Percentiles rank a stretch among this genome's conserved stretches.
These are phyloP conservation scores for Phytophthora ohioensis DNA, from an alignment of 352 stramenopile species.

Conservation along the genomic window DNA sequence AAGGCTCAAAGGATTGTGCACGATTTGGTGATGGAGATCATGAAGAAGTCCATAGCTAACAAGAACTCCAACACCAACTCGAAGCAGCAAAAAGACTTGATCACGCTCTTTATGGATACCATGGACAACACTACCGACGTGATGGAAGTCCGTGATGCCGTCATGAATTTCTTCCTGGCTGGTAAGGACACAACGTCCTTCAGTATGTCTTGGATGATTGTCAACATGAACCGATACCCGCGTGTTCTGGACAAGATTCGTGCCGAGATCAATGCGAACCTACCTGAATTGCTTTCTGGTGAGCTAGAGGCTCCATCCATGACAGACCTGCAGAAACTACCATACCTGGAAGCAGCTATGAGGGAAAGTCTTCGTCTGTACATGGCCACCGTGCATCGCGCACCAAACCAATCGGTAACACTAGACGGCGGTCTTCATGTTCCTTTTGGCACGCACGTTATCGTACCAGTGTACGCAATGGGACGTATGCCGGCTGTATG, in stretches of 20 bases:
- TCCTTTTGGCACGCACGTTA: conserved; percentile 46
- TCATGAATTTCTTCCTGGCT: conserved; percentile 79
- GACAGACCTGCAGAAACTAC: conserved; percentile 56
- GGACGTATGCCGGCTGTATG: conserved; percentile 58
- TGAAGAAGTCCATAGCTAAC: conserved; percentile 34
- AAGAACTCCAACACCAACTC: conserved; percentile 20
- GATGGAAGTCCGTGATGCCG: conserved; percentile 66
- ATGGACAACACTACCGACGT: conserved; percentile 28
- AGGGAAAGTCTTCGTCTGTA: conserved; percentile 74
- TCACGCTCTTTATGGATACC: conserved; percentile 53
- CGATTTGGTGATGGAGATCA: conserved; percentile 44
- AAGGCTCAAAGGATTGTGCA: conserved; percentile 39
- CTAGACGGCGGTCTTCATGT: conserved; percentile 71
- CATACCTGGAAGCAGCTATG: conserved; percentile 69
- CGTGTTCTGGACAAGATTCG: conserved; percentile 53
- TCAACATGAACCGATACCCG: conserved; percentile 79
- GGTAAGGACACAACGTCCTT: conserved; percentile 76
- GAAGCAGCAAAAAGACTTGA: conserved; percentile 47
- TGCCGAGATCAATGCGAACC: conserved; percentile 52
- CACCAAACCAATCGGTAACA: conserved; percentile 52
- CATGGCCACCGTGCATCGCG: conserved; percentile 50
- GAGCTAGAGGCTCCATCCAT: conserved; percentile 39
- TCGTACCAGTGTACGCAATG: conserved; percentile 58
- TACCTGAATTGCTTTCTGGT: conserved; percentile 36
- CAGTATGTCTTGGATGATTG: conserved; percentile 76